Conservation (phyloP, 345 rosid species). For the Raphanus sativus region DNA sequence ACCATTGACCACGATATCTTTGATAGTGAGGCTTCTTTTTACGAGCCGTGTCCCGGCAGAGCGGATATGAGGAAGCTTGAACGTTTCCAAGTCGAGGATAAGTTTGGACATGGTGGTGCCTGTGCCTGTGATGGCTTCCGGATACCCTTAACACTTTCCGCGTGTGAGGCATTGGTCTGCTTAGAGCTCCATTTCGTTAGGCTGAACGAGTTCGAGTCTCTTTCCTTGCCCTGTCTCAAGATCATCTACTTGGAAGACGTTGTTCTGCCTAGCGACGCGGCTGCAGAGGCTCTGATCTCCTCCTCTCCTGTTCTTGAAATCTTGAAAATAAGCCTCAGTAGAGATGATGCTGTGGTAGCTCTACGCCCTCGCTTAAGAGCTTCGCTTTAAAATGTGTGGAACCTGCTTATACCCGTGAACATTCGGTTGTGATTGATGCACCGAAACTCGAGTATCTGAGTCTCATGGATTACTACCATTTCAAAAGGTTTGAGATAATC, state of each 20-base stretch:
- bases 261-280: background rate
- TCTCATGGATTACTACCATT: background rate
- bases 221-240: slow-evolving; percentile 18
- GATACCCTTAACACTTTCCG: background rate
- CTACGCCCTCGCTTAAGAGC: slow-evolving; percentile 5
- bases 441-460: background rate
- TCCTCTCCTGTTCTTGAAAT: slow-evolving; percentile 16
- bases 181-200: background rate
- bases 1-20: background rate
- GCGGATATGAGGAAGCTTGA: background rate
- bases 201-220: background rate
- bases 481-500: background rate
- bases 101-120: background rate
- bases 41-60: background rate
- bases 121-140: too few species aligned
- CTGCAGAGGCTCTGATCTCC: background rate
- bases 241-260: slow-evolving; percentile 1
- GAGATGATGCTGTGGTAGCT: background rate
- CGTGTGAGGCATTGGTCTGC: background rate
- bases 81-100: background rate
- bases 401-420: background rate
- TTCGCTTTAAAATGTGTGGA: background rate
- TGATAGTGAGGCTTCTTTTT: background rate
- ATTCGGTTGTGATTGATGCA: background rate
- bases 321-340: background rate